Conservation (phyloP, 345 rosid species). For the Populus euphratica region DNA sequence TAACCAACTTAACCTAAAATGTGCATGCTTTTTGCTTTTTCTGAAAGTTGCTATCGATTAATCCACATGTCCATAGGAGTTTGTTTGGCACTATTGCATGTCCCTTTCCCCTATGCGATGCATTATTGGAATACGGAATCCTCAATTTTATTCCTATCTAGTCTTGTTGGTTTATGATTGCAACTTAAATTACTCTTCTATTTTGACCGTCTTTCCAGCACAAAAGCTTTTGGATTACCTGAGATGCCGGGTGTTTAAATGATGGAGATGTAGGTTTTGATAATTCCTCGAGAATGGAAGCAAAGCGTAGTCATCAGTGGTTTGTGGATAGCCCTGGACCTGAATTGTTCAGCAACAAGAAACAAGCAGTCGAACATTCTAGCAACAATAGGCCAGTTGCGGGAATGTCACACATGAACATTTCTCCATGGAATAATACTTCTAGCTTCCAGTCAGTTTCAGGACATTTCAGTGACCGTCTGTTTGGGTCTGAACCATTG, state of each 20-base stretch:
- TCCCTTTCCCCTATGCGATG: background rate
- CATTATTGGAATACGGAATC: background rate
- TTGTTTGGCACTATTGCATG: background rate
- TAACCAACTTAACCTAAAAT: background rate
- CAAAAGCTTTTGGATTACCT: conserved; percentile 61
- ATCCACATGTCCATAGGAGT: background rate
- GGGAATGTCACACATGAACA: conserved; percentile 35
- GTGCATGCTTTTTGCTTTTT: background rate
- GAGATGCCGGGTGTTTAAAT: conserved; percentile 19
- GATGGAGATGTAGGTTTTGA: conserved; percentile 53
- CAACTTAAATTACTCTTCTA: background rate
- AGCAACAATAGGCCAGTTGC: conserved; percentile 23
- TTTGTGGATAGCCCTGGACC: conserved; percentile 55
- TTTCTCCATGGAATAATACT: conserved; percentile 59
- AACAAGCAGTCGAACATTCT: conserved; percentile 57
- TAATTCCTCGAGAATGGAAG: conserved; percentile 51
- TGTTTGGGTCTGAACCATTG: conserved; percentile 57
- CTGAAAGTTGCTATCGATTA: background rate
- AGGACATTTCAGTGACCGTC: conserved; percentile 55
- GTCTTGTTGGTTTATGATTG: conserved; percentile 5
- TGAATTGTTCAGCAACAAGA: conserved; percentile 70
- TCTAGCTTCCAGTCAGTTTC: conserved; percentile 56
- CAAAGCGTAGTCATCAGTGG: conserved; percentile 76
- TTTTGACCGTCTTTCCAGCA: conserved; percentile 48
- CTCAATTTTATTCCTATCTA: background rate